Base-by-base conservation (phyloP, 331 rosid genomes). In the Acacia concinna region DNA sequence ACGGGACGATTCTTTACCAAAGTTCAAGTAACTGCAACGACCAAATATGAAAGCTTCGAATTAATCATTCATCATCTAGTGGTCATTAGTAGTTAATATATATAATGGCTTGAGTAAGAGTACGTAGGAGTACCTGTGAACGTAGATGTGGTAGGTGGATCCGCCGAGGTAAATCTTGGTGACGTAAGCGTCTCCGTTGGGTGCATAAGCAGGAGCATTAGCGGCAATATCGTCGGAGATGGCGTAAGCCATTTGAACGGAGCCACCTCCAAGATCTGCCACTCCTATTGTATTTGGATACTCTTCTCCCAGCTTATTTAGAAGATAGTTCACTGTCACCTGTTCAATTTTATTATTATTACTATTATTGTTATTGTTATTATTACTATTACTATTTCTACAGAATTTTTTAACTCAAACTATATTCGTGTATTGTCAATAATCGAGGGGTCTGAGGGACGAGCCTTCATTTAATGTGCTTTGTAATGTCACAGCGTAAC, bases 231-330 rank as follows among this genome's bases (percentile, higher is more conserved):
- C 52, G 74, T 80, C 90, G 4, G 98, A 87, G 68, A 94, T 84
- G 1, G 97, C 98, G 86, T 94, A 94, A 30, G 94, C 91, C 95
- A 92, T 92, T 83, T 94, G 98, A 77, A 94, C 89, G 17, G 97
- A 94, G 44, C 90, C 98, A 66, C 98, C 97, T 40, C 98, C 98
- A 68, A 94, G 95, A 85, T 94, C 97, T 57, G 87, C 85, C 46
- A 89, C 91, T 79, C 97, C 97, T 69, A 86, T 93, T 5, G 98
- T 92, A 8, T 89, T 59, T 5, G 85, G 17, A 70, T 74, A 88
- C 35, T 49, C 73, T 82, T 88, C 81, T 23, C 97, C 97, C 86
- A 92, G 78, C 14, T 85, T 94, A 8, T 88, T 90, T 6, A 87
- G 81, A 1, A 87, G 84, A 81, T 88, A 94, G 85, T 94, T 94